phyloP scores from a whole-genome alignment of 2,329 filamentous ascomycete species.

The Penicillium fuscoglaucum region DNA sequence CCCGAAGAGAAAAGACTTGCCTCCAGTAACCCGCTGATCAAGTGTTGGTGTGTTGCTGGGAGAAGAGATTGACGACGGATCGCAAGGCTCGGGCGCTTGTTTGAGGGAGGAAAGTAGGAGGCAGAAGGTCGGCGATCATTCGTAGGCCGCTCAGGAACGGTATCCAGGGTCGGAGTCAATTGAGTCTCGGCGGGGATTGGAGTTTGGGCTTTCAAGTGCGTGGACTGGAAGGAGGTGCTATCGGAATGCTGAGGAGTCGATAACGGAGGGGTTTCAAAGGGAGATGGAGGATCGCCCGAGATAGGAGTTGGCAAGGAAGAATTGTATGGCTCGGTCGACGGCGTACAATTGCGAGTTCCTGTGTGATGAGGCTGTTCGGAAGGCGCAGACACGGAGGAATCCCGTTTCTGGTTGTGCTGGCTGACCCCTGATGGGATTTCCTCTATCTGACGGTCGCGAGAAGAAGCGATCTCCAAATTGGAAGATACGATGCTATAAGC shows the following conservation, averaged over 20 bases:
- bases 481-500: slow-evolving; percentile 29
- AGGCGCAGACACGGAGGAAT: slow-evolving; percentile 10
- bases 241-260: slow-evolving; percentile 26
- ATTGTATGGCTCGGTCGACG: slow-evolving; percentile 21
- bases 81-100: slow-evolving; percentile 37
- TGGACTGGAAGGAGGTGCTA: slow-evolving; percentile 23
- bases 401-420: background rate
- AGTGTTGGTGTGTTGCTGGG: slow-evolving; percentile 40
- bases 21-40: slow-evolving; percentile 39
- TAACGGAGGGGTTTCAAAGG: slow-evolving; percentile 22
- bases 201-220: slow-evolving; percentile 19
- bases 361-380: slow-evolving; percentile 15
- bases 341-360: slow-evolving; percentile 10
- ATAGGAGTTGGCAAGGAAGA: slow-evolving; percentile 29
- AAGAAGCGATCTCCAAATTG: slow-evolving; percentile 15
- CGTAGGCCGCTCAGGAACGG: slow-evolving; percentile 30
- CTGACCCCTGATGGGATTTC: slow-evolving; percentile 5
- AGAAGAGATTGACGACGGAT: slow-evolving; percentile 44
- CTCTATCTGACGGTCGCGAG: slow-evolving; percentile 13
- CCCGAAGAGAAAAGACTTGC: slow-evolving; percentile 26
- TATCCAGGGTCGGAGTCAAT: slow-evolving; percentile 29
- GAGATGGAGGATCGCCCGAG: slow-evolving; percentile 23
- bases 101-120: slow-evolving; percentile 20
- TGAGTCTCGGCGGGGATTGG: slow-evolving; percentile 22
- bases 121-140: slow-evolving; percentile 14